Evolutionary conservation across 805 yeast genomes (phyloP), one percentile per base, ranked within the genome.

Genomic region (Tetrapisispora taiwanensis): DNA sequence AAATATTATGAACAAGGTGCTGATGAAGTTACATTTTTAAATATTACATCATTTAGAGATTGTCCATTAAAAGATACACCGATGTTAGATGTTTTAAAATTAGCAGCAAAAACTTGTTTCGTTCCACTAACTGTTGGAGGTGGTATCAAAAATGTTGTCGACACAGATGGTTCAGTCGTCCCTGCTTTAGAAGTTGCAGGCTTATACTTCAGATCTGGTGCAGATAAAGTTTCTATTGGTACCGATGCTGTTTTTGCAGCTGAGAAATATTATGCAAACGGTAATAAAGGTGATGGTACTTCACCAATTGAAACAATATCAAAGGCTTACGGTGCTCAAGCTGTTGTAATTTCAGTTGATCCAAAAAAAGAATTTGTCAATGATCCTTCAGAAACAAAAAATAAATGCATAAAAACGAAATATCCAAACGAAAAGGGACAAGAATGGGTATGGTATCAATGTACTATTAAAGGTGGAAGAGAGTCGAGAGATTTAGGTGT

Each of bases 111-210:
- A 62, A 81, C 94, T 1, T 84, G 90, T 41, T 92, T 92, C 67
- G 99, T 92, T 13, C 99, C 99, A 8, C 71, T 92, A 50, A 92
- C 99, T 0, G 95, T 92, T 35, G 99, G 99, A 36, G 99, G 99
- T 46, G 99, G 99, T 39, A 92, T 92, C 50, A 80, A 85, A 52
- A 97, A 90, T 60, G 78, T 86, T 51, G 74, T 76, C 24, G 97
- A 92, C 53, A 94, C 95, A 1, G 85, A 76, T 51, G 94, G 94
- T 28, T 78, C 84, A 7, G 55, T 64, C 8, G 77, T 86, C 13
- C 80, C 96, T 7, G 97, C 97, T 0, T 74, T 84, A 30, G 83
- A 88, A 41, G 95, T 92, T 26, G 99, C 99, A 0, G 76, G 85
- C 32, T 68, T 88, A 52, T 92, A 92, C 61, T 92, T 92, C 73